These are phyloP conservation scores for Prototheca wickerhamii DNA, from an alignment of 163 green algal species.

Conservation along the genomic window DNA sequence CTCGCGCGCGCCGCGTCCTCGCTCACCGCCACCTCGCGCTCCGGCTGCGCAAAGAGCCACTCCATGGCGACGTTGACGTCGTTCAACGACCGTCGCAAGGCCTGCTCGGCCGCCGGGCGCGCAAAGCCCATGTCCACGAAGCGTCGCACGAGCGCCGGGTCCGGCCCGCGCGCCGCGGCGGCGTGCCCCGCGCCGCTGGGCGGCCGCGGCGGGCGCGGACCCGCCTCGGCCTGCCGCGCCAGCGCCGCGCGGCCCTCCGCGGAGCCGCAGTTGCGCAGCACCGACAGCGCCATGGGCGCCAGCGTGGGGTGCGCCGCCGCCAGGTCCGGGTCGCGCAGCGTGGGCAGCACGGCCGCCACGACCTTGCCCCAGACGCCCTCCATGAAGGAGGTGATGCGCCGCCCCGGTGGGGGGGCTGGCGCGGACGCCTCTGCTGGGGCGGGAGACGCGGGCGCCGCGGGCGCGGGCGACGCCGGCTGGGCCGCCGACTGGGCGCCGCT, in stretches of 20 bases:
- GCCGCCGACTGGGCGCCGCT: too few species aligned
- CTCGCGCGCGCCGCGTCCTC: background rate
- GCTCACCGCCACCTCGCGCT: too few species aligned
- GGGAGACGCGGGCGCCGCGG: too few species aligned
- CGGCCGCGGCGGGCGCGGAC: conserved; percentile 1
- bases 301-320: conserved; percentile 22
- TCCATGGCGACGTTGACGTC: conserved; percentile 86
- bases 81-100: conserved; percentile 63
- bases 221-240: background rate
- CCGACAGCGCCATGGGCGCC: conserved; percentile 21
- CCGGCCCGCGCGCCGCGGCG: conserved; percentile 11
- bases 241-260: conserved; percentile 8
- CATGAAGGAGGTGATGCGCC: conserved; percentile 15
- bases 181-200: conserved; percentile 2
- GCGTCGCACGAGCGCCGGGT: conserved; percentile 42
- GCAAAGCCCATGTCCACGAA: conserved; percentile 90
- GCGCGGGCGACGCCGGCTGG: background rate
- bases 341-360: conserved; percentile 48
- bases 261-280: conserved; percentile 31
- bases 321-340: conserved; percentile 50
- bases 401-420: too few species aligned
- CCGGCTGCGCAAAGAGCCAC: conserved; percentile 80
- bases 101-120: conserved; percentile 53
- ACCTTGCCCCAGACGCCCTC: conserved; percentile 20
- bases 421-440: background rate